Conservation (phyloP, 306 rosid genomes). For the Cicer arietinum region DNA sequence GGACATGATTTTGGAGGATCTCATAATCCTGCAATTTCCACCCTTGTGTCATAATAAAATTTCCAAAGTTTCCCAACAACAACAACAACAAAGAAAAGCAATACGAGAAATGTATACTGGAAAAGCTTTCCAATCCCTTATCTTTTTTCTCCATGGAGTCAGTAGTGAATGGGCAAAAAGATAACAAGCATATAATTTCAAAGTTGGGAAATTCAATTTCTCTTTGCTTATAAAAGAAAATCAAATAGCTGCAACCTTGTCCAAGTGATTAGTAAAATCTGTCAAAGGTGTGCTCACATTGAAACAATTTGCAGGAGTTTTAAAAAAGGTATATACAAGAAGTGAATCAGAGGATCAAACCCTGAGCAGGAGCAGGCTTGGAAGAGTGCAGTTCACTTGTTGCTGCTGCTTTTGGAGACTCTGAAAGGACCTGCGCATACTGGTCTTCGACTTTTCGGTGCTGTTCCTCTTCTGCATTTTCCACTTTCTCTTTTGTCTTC, state of each 20-base stretch:
- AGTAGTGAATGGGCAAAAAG: neutral
- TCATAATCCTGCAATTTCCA: neutral
- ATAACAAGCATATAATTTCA: conserved; percentile 27
- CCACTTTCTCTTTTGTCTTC: conserved; percentile 86
- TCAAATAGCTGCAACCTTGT: conserved; percentile 48
- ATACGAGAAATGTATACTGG: neutral
- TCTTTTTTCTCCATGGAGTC: neutral
- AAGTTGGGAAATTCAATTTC: conserved; percentile 43
- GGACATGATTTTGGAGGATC: neutral
- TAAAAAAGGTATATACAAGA: conserved; percentile 59
- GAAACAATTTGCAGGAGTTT: conserved; percentile 50
- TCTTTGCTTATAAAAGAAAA: conserved; percentile 34
- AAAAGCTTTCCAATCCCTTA: conserved; percentile 20
- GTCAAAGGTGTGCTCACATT: conserved; percentile 37
- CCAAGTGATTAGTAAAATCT: conserved; percentile 42
- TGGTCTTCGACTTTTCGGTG: conserved; percentile 69
- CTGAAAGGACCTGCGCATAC: conserved; percentile 74
- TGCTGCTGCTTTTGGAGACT: conserved; percentile 72
- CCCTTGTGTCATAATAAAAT: neutral
- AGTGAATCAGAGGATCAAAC: conserved; percentile 76
- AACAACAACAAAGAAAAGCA: no score
- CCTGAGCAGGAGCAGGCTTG: conserved; percentile 81
- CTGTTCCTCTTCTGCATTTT: conserved; percentile 68
- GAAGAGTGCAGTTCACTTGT: conserved; percentile 60
- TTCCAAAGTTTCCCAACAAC: neutral